Conservation (phyloP, 1,139 yeast species). For the Ashbya aceris region DNA sequence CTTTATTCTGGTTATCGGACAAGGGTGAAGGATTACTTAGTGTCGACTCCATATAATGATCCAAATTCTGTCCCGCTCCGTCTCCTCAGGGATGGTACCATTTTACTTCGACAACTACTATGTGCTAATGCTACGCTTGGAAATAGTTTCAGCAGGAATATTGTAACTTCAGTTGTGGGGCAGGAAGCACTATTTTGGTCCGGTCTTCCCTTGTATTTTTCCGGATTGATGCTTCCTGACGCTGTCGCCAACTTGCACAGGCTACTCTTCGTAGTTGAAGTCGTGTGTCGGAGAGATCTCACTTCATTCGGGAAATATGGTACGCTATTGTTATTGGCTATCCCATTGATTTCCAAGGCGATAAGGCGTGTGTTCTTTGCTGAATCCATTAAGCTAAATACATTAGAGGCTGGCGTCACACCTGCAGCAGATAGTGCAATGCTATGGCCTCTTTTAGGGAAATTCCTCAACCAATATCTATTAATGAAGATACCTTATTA, state of each 20-base stretch:
- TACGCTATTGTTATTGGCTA: not conserved
- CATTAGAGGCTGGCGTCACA: too few relatives aligned
- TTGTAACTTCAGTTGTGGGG: not conserved
- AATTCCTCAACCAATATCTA: constrained; percentile 3
- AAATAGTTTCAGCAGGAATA: not conserved
- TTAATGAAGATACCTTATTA: constrained; percentile 5
- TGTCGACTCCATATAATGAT: too few relatives aligned
- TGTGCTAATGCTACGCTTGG: constrained; percentile 1
- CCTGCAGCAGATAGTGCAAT: constrained; percentile 1
- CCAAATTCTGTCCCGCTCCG: not conserved
- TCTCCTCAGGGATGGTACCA: constrained; percentile 1
- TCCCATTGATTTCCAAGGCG: not conserved
- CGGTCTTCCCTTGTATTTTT: constrained; percentile 1
- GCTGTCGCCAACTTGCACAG: not conserved
- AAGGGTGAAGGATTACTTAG: too few relatives aligned
- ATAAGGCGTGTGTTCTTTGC: too few relatives aligned
- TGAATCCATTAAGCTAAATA: too few relatives aligned
- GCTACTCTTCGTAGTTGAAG: not conserved
- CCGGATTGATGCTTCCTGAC: not conserved
- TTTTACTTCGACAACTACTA: not conserved
- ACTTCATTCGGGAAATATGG: not conserved
- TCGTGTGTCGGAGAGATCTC: not conserved
- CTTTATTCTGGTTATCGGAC: too few relatives aligned
- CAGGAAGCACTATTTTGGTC: constrained; percentile 1
- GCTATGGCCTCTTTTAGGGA: constrained; percentile 8